Evolutionary conservation across 176 grass and related monocot genomes (phyloP).

Genomic region (Alloteropsis semialata): DNA sequence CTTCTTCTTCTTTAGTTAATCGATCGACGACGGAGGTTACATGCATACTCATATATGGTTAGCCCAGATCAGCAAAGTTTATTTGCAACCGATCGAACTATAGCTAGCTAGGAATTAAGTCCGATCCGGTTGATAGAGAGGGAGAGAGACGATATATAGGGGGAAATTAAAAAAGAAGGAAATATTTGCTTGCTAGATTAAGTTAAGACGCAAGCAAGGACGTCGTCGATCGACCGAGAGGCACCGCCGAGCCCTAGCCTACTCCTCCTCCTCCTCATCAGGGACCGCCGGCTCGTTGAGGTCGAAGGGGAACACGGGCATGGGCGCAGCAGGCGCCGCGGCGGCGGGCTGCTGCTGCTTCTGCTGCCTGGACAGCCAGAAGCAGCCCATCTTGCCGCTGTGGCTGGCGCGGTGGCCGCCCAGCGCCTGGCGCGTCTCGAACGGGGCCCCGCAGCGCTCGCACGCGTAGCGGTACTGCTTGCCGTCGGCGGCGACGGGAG

Average conservation of each 20-base stretch:
- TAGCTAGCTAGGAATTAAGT: not conserved
- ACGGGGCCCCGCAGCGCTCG: slow-evolving; percentile 31
- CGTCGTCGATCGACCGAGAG: not conserved
- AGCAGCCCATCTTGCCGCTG: slow-evolving; percentile 49
- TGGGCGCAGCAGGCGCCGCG: not conserved
- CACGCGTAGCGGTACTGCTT: slow-evolving; percentile 32
- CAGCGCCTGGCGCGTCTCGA: slow-evolving; percentile 56
- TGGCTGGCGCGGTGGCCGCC: slow-evolving; percentile 85
- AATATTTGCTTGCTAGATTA: not conserved
- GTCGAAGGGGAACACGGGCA: not conserved
- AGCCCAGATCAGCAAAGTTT: not conserved
- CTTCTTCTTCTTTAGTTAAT: not conserved
- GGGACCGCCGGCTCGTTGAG: slow-evolving; percentile 38
- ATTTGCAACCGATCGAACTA: not conserved
- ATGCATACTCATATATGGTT: not conserved
- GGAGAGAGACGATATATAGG: not conserved
- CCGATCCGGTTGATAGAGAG: not conserved
- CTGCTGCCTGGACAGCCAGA: slow-evolving; percentile 35
- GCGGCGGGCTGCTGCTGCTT: not conserved
- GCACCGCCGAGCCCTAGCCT: slow-evolving; percentile 3
- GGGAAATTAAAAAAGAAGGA: not conserved
- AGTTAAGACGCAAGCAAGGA: slow-evolving; percentile 8
- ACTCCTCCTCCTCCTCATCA: not conserved
- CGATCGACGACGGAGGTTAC: not conserved
- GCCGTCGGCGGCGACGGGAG: not conserved